Evolutionary conservation across 179 eudicot species (phyloP).

Genomic region (Actinidia polygama): DNA sequence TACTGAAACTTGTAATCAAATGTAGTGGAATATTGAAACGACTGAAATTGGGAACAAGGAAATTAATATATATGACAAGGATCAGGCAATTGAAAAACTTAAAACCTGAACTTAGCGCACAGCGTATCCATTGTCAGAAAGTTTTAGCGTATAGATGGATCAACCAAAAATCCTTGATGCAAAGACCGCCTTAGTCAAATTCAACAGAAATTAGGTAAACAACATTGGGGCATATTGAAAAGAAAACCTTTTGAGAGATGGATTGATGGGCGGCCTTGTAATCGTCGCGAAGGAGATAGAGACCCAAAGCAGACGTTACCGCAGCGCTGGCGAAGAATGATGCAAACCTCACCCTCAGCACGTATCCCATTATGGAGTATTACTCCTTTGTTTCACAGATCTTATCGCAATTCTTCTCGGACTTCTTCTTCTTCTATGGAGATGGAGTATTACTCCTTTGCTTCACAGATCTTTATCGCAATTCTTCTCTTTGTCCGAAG

Average conservation of each 20-base stretch:
- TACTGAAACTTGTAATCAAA: background rate
- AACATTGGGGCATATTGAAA: background rate
- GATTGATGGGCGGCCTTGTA: slow-evolving; percentile 81
- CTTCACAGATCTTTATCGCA: no score
- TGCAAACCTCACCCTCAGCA: slow-evolving; percentile 73
- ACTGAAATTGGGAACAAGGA: background rate
- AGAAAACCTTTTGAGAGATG: slow-evolving; percentile 71
- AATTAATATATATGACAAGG: background rate
- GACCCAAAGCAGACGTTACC: slow-evolving; percentile 65
- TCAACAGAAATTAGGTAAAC: background rate
- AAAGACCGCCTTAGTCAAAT: background rate
- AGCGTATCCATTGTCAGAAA: background rate
- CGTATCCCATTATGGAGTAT: slow-evolving; percentile 60
- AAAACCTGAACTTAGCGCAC: background rate
- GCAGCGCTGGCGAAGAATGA: slow-evolving; percentile 91
- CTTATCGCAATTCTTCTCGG: background rate
- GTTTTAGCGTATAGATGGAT: no score
- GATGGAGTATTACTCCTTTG: no score
- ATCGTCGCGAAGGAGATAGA: slow-evolving; percentile 75
- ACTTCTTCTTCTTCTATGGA: background rate
- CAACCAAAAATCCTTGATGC: background rate
- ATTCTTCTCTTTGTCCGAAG: no score
- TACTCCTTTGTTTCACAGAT: background rate
- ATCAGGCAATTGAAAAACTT: background rate
- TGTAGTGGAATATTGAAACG: background rate